Base-by-base conservation (phyloP, 371 early-diverging fungal species). In the Circinella minor region DNA sequence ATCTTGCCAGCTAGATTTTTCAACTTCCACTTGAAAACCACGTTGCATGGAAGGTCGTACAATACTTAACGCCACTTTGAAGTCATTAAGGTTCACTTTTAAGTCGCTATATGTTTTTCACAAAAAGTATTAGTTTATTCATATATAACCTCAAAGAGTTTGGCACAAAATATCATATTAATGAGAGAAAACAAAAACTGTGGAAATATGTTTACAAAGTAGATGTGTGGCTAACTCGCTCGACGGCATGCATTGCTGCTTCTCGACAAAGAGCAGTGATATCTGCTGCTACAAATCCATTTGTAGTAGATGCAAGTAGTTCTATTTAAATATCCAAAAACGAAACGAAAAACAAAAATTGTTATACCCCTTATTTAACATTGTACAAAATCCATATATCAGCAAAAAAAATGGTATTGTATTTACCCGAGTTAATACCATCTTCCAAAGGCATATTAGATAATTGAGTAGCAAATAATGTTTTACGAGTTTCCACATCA, bases 201-300 rank as follows among this genome's bases (percentile, higher is more conserved):
- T 27, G 27, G 27, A 27, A 1, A 51, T 14, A 14, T 18, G 14
- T 39, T 62, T 62, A 62, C 66, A 1, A 54, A 13, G 34, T 18
- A 1, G 55, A 59, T 13, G 55, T 18, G 17, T 37, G 38, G n/a
- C 20, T 66, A 27, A 65, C 78, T 69, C 86, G 66, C 85, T 90
- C 73, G 65, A 93, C 79, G 63, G 94, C 83, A 66, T 67, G 46
- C 76, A 88, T 81, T 5, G 95, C 93, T 18, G 97, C 97, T 76
- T 98, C 98, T 34, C 96, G 87, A 65, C 95, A 93, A 4, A 98
- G 71, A 0, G 98, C 90, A 0, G 93, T 89, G 55, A 99, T 85
- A 84, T 99, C 99, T 0, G 99, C 97, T 18, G 98, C 99, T 2
- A 98, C 99, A 83, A 93, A 99, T 0, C 99, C 99, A 78, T 95